Evolutionary conservation across 2,329 filamentous ascomycete genomes (phyloP), one percentile per base, ranked within the genome.

Genomic region (Orbilia ellipsospora): DNA sequence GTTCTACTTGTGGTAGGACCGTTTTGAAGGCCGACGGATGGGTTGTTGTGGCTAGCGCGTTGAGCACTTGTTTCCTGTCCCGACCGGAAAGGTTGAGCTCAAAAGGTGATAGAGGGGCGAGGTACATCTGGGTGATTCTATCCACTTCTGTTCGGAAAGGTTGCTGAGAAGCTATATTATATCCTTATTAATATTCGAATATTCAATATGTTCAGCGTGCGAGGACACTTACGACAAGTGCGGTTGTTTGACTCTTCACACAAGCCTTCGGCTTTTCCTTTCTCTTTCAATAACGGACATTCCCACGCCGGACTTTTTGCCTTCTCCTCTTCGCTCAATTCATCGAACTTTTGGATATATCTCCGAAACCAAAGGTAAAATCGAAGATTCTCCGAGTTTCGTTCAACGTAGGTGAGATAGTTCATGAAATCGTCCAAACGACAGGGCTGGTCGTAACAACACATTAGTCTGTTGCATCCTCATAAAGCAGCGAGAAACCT

Each of bases 401-500:
- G 87, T 82, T 94, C 91, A 73, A 94, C 88, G 81, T 94, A 94
- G 73, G 91, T 86, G 76, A 94, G 86, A 79, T 93, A 94, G 82
- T 93, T 91, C 90, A 94, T 92, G 81, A 95, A 94, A 81, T 95
- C 91, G 54, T 90, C 88, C 40, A 89, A 83, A 1, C 91, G 93
- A 83, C 91, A 90, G 66, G 92, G 92, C 92, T 93, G 16, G 1
- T 26, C 3, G 5, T 1, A 10, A 36, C 57, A 68, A 68, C 20
- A 62, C 45, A 66, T 73, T 62, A 73, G 69, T 16, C 13, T 36
- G 59, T 36, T 31, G 18, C 12, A 48, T 45, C 48, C 18, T 5
- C 15, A 51, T 13, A n/a, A 36, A 6, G 31, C 31, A 7, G 45
- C 18, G n/a, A 12, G 56, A 16, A 1, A 86, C 90, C 84, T 85